phyloP scores from a whole-genome alignment of 139 green algal genomes.

The Haematococcus lacustris region DNA sequence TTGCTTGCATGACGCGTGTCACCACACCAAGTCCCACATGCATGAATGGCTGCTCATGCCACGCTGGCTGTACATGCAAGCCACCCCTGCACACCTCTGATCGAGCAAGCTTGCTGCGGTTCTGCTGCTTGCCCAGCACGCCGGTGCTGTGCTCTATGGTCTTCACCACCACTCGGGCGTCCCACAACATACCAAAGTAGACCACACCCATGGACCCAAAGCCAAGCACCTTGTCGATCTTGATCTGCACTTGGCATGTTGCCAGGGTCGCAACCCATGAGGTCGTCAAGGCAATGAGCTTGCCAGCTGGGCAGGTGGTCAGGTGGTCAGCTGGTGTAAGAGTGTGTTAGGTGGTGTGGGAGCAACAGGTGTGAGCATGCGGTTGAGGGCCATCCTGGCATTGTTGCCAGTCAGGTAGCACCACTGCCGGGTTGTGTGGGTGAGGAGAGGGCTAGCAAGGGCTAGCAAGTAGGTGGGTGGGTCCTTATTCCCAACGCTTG shows the following conservation, averaged over 20 bases:
- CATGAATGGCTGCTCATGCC: too few species aligned
- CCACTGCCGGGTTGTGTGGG: not conserved
- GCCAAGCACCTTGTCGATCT: constrained; percentile 24
- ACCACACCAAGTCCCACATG: too few species aligned
- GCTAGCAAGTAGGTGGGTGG: not conserved
- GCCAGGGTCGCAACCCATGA: too few species aligned
- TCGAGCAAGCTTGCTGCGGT: constrained; percentile 3
- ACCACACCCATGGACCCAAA: constrained; percentile 41
- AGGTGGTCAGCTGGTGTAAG: not conserved
- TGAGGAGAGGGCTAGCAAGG: not conserved
- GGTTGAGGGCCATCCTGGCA: not conserved
- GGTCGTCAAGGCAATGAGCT: not conserved
- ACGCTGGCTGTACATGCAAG: too few species aligned
- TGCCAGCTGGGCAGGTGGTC: not conserved
- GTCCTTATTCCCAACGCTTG: not conserved
- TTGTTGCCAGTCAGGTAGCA: not conserved
- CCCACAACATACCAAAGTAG: constrained; percentile 32
- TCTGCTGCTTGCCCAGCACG: constrained; percentile 36
- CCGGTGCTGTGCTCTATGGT: constrained; percentile 36
- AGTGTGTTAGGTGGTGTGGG: not conserved
- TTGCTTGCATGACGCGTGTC: too few species aligned
- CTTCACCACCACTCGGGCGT: constrained; percentile 33
- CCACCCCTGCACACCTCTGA: constrained; percentile 9
- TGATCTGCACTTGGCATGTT: constrained; percentile 1
- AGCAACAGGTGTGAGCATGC: not conserved